Base-by-base conservation (phyloP, 1,284 basidiomycete genomes). In the Ustilago lituana region DNA sequence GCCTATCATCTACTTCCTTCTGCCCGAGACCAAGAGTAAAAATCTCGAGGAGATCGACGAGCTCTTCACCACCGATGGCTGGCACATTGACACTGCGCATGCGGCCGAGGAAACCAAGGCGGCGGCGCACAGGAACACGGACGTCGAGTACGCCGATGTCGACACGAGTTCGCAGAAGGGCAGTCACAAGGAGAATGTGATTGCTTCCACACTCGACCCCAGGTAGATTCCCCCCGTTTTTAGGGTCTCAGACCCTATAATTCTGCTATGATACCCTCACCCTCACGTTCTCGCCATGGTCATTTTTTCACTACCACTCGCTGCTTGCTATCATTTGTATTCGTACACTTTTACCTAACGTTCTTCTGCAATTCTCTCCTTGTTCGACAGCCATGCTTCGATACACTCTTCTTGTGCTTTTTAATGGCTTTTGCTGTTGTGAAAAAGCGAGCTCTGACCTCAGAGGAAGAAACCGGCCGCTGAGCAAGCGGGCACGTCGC, bases 11-110 rank as follows among this genome's bases (percentile, higher is more conserved):
- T 83, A 73, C 53, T 52, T 70, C 39, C 65, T 82, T 41, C 81
- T 79, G 41, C 81, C 82, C 46, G 82, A 83, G 58, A 83, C 82
- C 46, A 79, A 76, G 61, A 59, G 74, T 17, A 67, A 78, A 26
- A 71, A 60, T 0, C 74, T 81, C 48, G 80, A 82, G 46, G 77
- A 77, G 57, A 73, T 82, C 29, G 81, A 82, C 73, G 60, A 60
- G 31, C 64, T 82, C 52, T 81, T 80, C 43, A 48, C 67, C 14
- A 71, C 49, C 19, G 62, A 71, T 40, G 38, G 43, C 41, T 71
- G 61, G 62, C 53, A 65, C 31, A 60, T 71, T 12, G 58, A 71
- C 51, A 44, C 44, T 32, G 24, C 55, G 10, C 40, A 55, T 35
- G 62, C 53, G 17, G 61, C 61, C 14, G 46, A 36, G 19, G 51